These are phyloP conservation scores for Podaxis sp. DNA, from an alignment of 768 basidiomycete species.

Conservation along the genomic window DNA sequence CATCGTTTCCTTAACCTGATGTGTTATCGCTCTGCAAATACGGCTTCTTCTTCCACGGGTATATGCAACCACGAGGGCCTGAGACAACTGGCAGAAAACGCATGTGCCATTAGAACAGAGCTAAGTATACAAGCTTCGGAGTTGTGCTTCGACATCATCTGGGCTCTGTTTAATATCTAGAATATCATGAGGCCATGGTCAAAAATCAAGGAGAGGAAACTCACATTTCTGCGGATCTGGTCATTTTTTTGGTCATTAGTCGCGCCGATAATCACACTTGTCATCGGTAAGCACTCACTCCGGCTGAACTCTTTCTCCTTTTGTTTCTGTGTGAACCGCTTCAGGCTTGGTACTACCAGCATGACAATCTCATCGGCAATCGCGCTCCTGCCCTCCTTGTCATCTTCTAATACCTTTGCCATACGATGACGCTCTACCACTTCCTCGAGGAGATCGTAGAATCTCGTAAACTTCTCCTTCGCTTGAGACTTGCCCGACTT, in stretches of 20 bases:
- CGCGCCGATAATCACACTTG: background rate
- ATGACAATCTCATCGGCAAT: slow-evolving; percentile 75
- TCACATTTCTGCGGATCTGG: slow-evolving; percentile 73
- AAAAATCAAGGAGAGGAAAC: slow-evolving; percentile 22
- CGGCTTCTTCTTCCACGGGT: background rate
- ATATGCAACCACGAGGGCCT: background rate
- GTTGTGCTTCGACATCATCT: slow-evolving; percentile 71
- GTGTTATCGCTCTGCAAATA: background rate
- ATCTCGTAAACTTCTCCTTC: slow-evolving; percentile 82
- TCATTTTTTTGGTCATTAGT: background rate
- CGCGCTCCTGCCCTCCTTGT: slow-evolving; percentile 54
- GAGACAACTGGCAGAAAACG: background rate
- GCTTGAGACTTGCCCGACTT: slow-evolving; percentile 57
- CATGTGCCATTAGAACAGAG: background rate
- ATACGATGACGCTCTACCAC: slow-evolving; percentile 73
- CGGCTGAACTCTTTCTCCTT: slow-evolving; percentile 84
- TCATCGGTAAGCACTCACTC: slow-evolving; percentile 46
- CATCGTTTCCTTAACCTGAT: background rate
- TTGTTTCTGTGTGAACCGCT: slow-evolving; percentile 73
- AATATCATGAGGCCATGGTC: slow-evolving; percentile 13
- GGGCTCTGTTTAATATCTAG: slow-evolving; percentile 80
- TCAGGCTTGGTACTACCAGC: slow-evolving; percentile 72
- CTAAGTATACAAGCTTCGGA: slow-evolving; percentile 57
- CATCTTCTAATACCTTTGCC: slow-evolving; percentile 70
- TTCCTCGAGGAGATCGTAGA: slow-evolving; percentile 81